A percentile compares a stretch with the other conserved stretches of the same genome.
These are phyloP conservation scores for Yarrowia porcina DNA, from an alignment of 805 yeast species.

Conservation along the genomic window DNA sequence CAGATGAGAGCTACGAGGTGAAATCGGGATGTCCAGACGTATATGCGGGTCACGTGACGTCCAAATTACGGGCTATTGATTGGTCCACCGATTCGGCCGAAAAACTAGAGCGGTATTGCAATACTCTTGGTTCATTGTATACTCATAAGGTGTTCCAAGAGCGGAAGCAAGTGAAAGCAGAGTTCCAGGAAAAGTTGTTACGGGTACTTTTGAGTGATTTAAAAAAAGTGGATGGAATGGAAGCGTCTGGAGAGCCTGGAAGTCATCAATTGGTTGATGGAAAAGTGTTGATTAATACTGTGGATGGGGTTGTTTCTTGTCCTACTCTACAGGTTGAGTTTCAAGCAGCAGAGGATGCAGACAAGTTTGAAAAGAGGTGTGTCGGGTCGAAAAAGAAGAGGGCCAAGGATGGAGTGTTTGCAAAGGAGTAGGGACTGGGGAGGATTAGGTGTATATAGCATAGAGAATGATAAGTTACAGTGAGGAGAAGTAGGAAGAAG, in stretches of 20 bases:
- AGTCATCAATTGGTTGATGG: neutral
- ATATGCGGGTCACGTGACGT: constrained; percentile 56
- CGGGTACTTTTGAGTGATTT: neutral
- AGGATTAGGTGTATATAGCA: neutral
- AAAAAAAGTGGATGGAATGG: neutral
- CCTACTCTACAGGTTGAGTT: constrained; percentile 42
- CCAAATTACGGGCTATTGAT: constrained; percentile 43
- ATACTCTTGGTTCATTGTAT: neutral
- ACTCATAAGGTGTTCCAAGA: constrained; percentile 5
- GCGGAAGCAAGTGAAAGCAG: constrained; percentile 4
- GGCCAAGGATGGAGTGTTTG: constrained; percentile 45
- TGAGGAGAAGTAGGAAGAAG: too few relatives aligned
- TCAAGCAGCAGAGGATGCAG: constrained; percentile 45
- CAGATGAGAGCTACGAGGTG: constrained; percentile 2
- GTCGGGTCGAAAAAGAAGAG: constrained; percentile 67
- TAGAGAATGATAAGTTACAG: too few relatives aligned
- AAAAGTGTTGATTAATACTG: neutral
- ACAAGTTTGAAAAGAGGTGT: constrained; percentile 62
- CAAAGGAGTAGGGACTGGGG: neutral
- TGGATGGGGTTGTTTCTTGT: constrained; percentile 3
- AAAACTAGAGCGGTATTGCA: constrained; percentile 8
- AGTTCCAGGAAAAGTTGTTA: neutral
- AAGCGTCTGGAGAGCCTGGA: neutral
- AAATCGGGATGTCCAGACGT: constrained; percentile 41
- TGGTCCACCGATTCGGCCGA: constrained; percentile 43